A percentile compares a stretch with the other conserved stretches of the same genome.
Conservation (phyloP, 306 rosid species). For the Heteromeles arbutifolia region DNA sequence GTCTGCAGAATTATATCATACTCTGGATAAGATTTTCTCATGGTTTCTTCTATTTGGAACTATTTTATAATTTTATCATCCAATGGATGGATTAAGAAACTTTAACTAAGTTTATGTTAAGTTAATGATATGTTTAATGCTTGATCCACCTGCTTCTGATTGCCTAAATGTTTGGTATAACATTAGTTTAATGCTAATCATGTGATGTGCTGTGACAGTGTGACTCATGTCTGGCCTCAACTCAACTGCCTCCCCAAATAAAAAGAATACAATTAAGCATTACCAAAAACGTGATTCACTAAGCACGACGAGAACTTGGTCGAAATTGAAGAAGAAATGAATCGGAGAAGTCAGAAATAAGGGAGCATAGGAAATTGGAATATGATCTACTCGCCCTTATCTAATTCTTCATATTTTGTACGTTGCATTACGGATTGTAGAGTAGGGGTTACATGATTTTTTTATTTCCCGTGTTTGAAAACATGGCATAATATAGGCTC, state of each 20-base stretch:
- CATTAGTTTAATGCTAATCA: background rate
- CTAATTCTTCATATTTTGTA: no score
- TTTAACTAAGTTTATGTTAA: constrained; percentile 7
- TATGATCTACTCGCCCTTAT: no score
- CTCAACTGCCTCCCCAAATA: background rate
- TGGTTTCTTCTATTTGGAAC: constrained; percentile 6
- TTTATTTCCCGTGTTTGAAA: no score
- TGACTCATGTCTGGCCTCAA: background rate
- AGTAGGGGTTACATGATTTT: no score
- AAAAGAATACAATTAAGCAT: background rate
- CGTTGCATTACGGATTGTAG: no score
- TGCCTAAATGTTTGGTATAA: background rate
- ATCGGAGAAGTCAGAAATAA: no score
- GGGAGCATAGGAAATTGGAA: no score
- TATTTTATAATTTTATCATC: constrained; percentile 19
- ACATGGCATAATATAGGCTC: no score
- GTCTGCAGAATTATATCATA: background rate
- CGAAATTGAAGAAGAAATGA: no score
- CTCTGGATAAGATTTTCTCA: constrained; percentile 22
- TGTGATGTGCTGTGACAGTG: background rate
- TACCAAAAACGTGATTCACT: background rate
- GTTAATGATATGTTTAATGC: constrained; percentile 6
- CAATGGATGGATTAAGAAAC: constrained; percentile 21
- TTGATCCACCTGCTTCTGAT: constrained; percentile 13
- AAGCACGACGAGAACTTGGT: background rate